Evolutionary conservation across 371 early-diverging fungal species (phyloP).

Genomic region (Zychaea mexicana): DNA sequence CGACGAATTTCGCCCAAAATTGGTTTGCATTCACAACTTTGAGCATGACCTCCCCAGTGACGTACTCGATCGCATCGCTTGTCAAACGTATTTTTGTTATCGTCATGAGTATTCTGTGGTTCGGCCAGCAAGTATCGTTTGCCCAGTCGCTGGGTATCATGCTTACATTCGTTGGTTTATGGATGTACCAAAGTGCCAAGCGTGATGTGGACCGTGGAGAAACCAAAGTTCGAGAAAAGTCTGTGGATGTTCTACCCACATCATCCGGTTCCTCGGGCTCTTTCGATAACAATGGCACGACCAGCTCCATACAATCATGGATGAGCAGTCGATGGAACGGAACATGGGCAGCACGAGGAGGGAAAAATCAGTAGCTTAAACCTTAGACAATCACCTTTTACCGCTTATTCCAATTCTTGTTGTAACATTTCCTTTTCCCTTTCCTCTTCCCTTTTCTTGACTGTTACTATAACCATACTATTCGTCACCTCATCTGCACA

Average conservation of each 20-base stretch:
- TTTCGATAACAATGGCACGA: neutral
- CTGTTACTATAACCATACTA: neutral
- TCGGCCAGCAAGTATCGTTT: constrained; percentile 70
- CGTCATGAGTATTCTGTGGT: constrained; percentile 82
- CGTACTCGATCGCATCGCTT: constrained; percentile 86
- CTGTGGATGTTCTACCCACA: constrained; percentile 25
- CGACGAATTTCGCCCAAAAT: constrained; percentile 79
- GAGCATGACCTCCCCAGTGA: constrained; percentile 79
- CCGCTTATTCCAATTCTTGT: neutral
- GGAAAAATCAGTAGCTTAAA: neutral
- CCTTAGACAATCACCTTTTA: neutral
- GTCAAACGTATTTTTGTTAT: constrained; percentile 92
- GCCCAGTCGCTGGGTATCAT: constrained; percentile 77
- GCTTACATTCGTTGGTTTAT: constrained; percentile 83
- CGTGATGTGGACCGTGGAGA: constrained; percentile 51
- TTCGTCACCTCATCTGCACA: neutral
- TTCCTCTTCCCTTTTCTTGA: neutral
- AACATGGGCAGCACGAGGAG: neutral
- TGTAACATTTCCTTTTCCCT: no score
- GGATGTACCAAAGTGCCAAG: constrained; percentile 84
- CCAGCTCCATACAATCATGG: neutral
- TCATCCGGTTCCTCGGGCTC: neutral
- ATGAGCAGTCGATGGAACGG: constrained; percentile 2
- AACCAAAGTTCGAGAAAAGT: constrained; percentile 24
- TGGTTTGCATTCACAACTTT: constrained; percentile 83